A percentile compares a stretch with the other conserved stretches of the same genome.
phyloP scores from a whole-genome alignment of 345 rosid species.

The Euclidium syriacum region DNA sequence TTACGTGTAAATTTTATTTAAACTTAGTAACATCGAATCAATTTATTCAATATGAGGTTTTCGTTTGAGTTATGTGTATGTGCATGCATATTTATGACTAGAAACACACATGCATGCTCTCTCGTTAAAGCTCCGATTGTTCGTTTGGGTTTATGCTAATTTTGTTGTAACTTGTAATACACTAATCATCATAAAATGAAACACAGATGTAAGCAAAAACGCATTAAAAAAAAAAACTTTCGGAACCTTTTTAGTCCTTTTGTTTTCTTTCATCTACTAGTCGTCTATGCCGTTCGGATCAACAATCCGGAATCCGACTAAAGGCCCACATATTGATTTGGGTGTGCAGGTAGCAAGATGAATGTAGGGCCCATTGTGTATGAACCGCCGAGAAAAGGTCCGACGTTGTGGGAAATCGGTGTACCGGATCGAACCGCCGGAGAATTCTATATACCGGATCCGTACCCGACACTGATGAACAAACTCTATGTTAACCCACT shows the following conservation, averaged over 20 bases:
- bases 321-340: neutral
- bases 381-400: slow-evolving; percentile 74
- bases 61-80: neutral
- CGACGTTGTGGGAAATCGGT: slow-evolving; percentile 86
- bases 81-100: too few species aligned
- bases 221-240: too few species aligned
- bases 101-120: too few species aligned
- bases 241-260: too few species aligned
- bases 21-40: neutral
- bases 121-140: too few species aligned
- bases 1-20: neutral
- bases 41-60: neutral
- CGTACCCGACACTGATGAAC: slow-evolving; percentile 55
- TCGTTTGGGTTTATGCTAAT: too few species aligned
- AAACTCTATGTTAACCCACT: slow-evolving; percentile 30
- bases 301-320: too few species aligned
- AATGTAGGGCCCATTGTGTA: slow-evolving; percentile 45
- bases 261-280: too few species aligned
- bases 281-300: too few species aligned
- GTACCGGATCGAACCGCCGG: slow-evolving; percentile 69
- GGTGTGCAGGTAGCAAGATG: slow-evolving; percentile 39
- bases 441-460: slow-evolving; percentile 69
- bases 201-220: too few species aligned
- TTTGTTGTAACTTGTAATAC: too few species aligned
- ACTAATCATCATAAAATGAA: too few species aligned